Percentiles rank a stretch among this genome's conserved stretches.
Conservation (phyloP, 108 stramenopile genomes). For the Discostella pseudostelligera region DNA sequence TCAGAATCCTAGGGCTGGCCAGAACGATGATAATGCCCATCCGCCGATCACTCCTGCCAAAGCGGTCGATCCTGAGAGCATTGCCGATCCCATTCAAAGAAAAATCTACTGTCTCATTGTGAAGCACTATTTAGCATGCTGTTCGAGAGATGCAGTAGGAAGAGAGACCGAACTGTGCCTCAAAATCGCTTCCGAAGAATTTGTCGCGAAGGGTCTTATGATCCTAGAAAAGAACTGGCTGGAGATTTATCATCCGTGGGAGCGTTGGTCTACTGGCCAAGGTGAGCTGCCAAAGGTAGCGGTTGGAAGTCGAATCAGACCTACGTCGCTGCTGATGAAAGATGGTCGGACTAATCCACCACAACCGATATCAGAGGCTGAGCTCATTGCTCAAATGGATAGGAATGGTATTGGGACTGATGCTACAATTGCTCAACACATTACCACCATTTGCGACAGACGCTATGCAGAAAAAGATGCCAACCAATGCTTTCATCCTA, state of each 20-base stretch:
- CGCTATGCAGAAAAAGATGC: slow-evolving; percentile 81
- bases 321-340: slow-evolving; percentile 69
- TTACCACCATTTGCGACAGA: slow-evolving; percentile 80
- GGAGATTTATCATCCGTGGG: slow-evolving; percentile 88
- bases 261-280: slow-evolving; percentile 88
- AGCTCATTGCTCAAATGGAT: slow-evolving; percentile 68
- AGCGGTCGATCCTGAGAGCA: slow-evolving; percentile 81
- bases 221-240: slow-evolving; percentile 87
- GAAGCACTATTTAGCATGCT: slow-evolving; percentile 98
- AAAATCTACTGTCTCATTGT: slow-evolving; percentile 89
- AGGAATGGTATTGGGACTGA: slow-evolving; percentile 82
- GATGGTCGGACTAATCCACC: slow-evolving; percentile 78
- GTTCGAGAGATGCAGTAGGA: slow-evolving; percentile 92
- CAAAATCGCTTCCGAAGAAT: slow-evolving; percentile 85
- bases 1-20: slow-evolving; percentile 79
- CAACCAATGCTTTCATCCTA: slow-evolving; percentile 77
- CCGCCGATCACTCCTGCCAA: slow-evolving; percentile 98
- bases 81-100: slow-evolving; percentile 67
- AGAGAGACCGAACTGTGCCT: slow-evolving; percentile 82
- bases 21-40: slow-evolving; percentile 96
- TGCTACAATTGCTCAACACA: slow-evolving; percentile 91
- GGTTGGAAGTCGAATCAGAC: slow-evolving; percentile 73
- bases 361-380: slow-evolving; percentile 70
- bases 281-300: slow-evolving; percentile 73
- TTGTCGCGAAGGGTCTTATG: slow-evolving; percentile 87